Conservation (phyloP, 176 grass and related monocot genomes). For the Paspalum notatum region DNA sequence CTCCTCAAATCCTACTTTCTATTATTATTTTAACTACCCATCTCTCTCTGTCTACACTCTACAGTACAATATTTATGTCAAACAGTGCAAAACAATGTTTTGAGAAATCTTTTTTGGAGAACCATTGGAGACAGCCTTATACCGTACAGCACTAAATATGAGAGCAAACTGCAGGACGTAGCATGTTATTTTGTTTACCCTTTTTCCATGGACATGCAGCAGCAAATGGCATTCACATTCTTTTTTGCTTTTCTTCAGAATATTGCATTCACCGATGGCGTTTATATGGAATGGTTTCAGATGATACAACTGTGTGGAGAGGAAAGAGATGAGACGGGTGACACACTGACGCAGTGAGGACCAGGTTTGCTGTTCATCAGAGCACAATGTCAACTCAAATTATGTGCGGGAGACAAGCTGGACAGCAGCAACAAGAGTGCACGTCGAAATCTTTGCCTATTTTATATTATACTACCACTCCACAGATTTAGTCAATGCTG, state of each 20-base stretch:
- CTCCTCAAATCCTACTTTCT: too few species aligned
- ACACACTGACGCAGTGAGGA: neutral
- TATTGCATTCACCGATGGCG: neutral
- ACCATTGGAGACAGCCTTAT: too few species aligned
- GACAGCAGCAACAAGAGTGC: neutral
- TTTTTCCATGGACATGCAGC: too few species aligned
- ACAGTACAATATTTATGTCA: too few species aligned
- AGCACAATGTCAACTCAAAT: neutral
- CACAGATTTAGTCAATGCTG: neutral
- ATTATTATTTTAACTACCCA: too few species aligned
- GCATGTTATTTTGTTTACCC: too few species aligned
- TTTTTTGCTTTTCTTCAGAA: neutral
- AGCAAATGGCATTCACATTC: neutral
- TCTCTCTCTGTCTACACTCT: too few species aligned
- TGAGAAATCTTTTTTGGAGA: too few species aligned
- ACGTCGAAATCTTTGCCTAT: neutral
- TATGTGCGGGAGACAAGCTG: neutral
- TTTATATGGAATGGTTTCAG: constrained; percentile 1
- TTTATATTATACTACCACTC: neutral
- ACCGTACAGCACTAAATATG: neutral
- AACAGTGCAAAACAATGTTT: too few species aligned
- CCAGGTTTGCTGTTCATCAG: neutral
- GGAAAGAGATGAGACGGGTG: neutral
- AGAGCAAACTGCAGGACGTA: constrained; percentile 8
- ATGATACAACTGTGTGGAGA: neutral